Evolutionary conservation across 73 alveolate genomes (phyloP).

Genomic region (Stentor coeruleus): DNA sequence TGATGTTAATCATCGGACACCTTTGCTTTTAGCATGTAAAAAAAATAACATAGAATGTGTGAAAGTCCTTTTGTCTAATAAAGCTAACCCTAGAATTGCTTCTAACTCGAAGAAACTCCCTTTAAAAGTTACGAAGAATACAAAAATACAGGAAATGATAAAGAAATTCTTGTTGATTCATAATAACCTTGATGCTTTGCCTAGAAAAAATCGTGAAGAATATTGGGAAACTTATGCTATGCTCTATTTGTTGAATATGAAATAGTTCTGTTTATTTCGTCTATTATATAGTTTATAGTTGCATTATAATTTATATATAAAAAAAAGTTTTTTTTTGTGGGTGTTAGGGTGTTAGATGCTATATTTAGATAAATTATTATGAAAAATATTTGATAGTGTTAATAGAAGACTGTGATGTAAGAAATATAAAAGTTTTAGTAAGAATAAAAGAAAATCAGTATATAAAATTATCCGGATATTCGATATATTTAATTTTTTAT

Average conservation of each 20-base stretch:
- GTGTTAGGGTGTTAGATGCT: too few species aligned
- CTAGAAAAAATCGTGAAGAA: not conserved
- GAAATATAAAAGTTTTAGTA: too few species aligned
- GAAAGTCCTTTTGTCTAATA: not conserved
- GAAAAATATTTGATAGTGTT: too few species aligned
- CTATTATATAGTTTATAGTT: too few species aligned
- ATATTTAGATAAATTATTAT: too few species aligned
- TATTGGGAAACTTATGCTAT: not conserved
- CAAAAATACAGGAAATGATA: not conserved
- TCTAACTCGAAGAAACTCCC: constrained; percentile 22
- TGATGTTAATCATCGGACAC: not conserved
- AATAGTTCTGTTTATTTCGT: too few species aligned
- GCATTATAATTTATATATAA: too few species aligned
- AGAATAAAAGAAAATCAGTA: too few species aligned
- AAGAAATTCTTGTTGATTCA: not conserved
- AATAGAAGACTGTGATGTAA: too few species aligned
- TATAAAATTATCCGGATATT: too few species aligned
- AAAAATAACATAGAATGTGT: not conserved
- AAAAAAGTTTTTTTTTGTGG: too few species aligned
- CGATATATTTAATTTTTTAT: too few species aligned
- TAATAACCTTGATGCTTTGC: not conserved
- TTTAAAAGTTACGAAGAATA: not conserved
- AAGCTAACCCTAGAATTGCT: constrained; percentile 5
- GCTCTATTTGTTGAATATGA: not conserved
- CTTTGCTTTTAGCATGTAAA: not conserved